Base-by-base conservation (phyloP, 179 eudicot species). In the Spergularia azorica region DNA sequence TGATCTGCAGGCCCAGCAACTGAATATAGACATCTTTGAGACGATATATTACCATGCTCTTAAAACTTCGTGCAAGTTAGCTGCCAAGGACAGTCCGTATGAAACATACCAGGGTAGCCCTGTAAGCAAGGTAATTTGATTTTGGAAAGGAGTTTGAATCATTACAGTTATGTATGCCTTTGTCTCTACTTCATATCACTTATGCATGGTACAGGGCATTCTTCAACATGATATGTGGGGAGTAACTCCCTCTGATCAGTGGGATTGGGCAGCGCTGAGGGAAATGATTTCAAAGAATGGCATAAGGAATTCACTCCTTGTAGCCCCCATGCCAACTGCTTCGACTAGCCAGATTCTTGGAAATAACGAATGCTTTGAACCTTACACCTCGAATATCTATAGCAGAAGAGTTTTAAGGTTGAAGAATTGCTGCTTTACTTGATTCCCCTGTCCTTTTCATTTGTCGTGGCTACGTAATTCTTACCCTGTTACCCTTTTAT, bases 171-270 rank as follows among this genome's bases (percentile, higher is more conserved):
- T n/a, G 9, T 1, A 5, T 16, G 4, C 17, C 15, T 15, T 52
- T 11, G 4, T 56, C 15, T 71, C 8, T 55, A 41, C 4, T n/a
- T 58, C 46, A 55, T 21, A 18, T 52, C 21, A 9, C 59, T 64
- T 46, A 21, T 74, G 46, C 67, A 55, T 41, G 67, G 15, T 81
- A 54, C 86, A 94, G 97, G 98, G 98, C 43, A 84, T 92, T 82
- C 82, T 94, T 70, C 98, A 94, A 85, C 98, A 96, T 18, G 97
- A 94, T 78, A 94, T 94, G 98, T 94, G 98, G 98, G 91, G 89
- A 32, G 90, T 90, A 21, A 85, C 87, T 74, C 96, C 98, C 68
- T 90, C 98, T 12, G 89, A 81, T 78, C 80, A 88, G 73, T 94
- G 98, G 97, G 96, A 94, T 75, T 94, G 98, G 98, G 79, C 70